A percentile compares a stretch with the other conserved stretches of the same genome.
These are phyloP conservation scores for Verticillium klebahnii DNA, from an alignment of 2,329 filamentous ascomycete genomes.

Conservation along the genomic window DNA sequence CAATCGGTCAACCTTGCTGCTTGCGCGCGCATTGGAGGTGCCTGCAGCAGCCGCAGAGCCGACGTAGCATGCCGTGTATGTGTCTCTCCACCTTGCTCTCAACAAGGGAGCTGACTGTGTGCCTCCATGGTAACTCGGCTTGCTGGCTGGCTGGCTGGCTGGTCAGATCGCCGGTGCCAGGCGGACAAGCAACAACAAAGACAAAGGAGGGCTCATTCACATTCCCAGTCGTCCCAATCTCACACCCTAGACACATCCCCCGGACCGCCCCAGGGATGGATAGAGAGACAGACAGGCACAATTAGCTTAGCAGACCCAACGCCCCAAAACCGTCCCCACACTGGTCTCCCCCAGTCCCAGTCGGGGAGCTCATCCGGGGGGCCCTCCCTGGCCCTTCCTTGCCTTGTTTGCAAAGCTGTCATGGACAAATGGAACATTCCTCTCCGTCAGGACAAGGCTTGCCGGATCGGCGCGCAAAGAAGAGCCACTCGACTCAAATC, in stretches of 20 bases:
- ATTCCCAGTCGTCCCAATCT: neutral
- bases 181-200: neutral
- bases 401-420: conserved; percentile 2
- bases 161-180: too few species aligned
- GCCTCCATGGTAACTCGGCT: too few species aligned
- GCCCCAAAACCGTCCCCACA: neutral
- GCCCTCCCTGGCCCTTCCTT: neutral
- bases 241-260: neutral
- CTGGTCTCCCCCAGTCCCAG: neutral
- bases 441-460: neutral
- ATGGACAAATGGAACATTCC: conserved; percentile 4
- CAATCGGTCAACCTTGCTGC: too few species aligned
- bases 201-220: neutral
- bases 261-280: neutral
- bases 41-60: too few species aligned
- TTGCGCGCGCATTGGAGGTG: too few species aligned
- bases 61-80: too few species aligned
- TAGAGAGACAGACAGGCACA: too few species aligned
- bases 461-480: neutral
- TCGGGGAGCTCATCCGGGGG: conserved; percentile 2
- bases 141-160: too few species aligned
- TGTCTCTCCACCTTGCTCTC: too few species aligned
- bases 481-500: neutral
- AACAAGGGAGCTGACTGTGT: too few species aligned
- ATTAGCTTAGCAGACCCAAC: neutral